phyloP scores from a whole-genome alignment of 106 monocot genomes.

The Allium sativum region DNA sequence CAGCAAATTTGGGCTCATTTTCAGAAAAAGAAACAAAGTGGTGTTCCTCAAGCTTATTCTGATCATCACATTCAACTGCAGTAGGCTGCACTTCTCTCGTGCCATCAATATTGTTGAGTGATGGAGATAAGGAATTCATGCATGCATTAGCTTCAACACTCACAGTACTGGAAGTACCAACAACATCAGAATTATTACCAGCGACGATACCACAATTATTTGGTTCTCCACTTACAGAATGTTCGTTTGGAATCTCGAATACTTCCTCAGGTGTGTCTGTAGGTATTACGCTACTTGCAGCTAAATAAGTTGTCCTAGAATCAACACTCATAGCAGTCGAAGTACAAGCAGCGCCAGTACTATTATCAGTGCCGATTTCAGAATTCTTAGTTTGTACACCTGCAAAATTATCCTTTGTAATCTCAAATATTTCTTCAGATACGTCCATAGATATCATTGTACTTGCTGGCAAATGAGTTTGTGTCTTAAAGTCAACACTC shows the following conservation, averaged over 20 bases:
- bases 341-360: too few relatives aligned
- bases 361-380: too few relatives aligned
- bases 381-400: too few relatives aligned
- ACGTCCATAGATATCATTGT: too few relatives aligned
- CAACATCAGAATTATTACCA: slow-evolving; percentile 6
- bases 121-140: slow-evolving; percentile 10
- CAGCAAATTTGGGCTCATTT: slow-evolving; percentile 13
- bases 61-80: slow-evolving; percentile 8
- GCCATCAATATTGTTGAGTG: slow-evolving; percentile 14
- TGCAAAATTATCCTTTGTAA: too few relatives aligned
- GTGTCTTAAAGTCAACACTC: slow-evolving; percentile 7
- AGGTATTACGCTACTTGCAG: too few relatives aligned
- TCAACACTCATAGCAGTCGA: neutral
- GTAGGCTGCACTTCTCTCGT: neutral
- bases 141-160: slow-evolving; percentile 13
- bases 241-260: too few relatives aligned
- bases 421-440: too few relatives aligned
- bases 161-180: slow-evolving; percentile 6
- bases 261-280: too few relatives aligned
- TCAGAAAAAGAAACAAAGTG: slow-evolving; percentile 12
- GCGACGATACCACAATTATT: slow-evolving; percentile 5
- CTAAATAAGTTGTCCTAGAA: neutral
- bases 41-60: slow-evolving; percentile 13
- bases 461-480: too few relatives aligned
- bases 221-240: slow-evolving; percentile 1